Base-by-base conservation (phyloP, 441 rosid genomes). In the Aquilaria agallochum region DNA sequence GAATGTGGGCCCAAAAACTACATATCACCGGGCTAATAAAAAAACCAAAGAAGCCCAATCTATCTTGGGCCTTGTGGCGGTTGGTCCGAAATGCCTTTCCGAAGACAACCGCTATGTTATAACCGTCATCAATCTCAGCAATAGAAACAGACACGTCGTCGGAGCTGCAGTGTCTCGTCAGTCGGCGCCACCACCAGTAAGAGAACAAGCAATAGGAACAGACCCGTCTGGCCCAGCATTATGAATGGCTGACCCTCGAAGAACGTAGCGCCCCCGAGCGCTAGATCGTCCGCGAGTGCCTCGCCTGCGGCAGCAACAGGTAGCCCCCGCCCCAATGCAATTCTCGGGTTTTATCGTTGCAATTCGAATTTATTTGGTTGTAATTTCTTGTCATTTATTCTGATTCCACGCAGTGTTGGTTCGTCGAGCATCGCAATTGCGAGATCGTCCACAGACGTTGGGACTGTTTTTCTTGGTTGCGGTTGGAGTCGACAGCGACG, bases 231-330 rank as follows among this genome's bases (percentile, higher is more conserved):
- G 97, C 99, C 64, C 99, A 94, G 63, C 91, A 94, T 78, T 94
- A 91, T 70, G 99, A 91, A 64, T 94, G 97, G 97, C 96, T 91
- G n/a, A 91, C 94, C 52, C 97, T 89, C 53, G 99, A 91, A 60
- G 97, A 94, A 73, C 89, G 96, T 55, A 95, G 97, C 12, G 97
- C 97, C 50, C 96, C 90, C 20, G 95, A 94, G 71, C 97, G 97
- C 73, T 97, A 94, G 71, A 91, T 94, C 77, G 99, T 94, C 55
- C 97, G 99, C 73, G 91, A 94, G 76, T 94, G 99, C 73, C 97
- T 94, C 76, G 97, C 99, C 44, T 96, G 97, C 76, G 78, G 65
- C 74, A 94, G 48, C 96, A 87, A 52, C 99, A 94, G 97, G 97
- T 91, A 4, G 14, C 64, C 63, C n/a, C 15, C 20, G 51, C 31